Evolutionary conservation across 202 grass and related monocot species (phyloP), one percentile per base, ranked within the genome.

Genomic region (Sporobolus alterniflorus): DNA sequence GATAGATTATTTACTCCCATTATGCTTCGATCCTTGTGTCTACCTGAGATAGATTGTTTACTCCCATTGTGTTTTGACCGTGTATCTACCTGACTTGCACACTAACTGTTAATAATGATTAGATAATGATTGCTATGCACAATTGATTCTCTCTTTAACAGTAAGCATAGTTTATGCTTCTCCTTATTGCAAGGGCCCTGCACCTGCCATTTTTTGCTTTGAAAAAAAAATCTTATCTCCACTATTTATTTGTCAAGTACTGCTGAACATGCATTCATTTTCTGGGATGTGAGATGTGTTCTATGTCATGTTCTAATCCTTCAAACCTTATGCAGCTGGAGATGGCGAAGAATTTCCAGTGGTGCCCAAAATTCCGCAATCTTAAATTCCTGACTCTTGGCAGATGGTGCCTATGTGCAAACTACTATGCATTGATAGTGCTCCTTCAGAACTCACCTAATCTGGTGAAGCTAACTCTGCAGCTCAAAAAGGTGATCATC

Each of bases 381-480:
- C 63, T 87, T 62, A 69, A 8, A 20, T 25, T 5, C 31, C 39
- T 81, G 62, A 81, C 30, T 1, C 40, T 81, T 30, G 30, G 33
- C 21, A 1, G 7, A 0, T 75, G 62, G 40, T 86, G 70, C 47
- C 7, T 87, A 41, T 6, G 14, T 42, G 30, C 1, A 17, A 18
- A 62, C 5, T 69, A 75, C 18, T 51, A 69, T 69, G 40, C 41
- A 24, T 48, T 81, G 51, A 69, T 50, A 75, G 63, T 81, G 30
- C 69, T 81, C 63, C 78, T 82, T 76, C 71, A 62, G 63, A 87
- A 81, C 31, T 82, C 85, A 62, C 77, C 63, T 31, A 75, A n/a
- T 43, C 77, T 81, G 63, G 16, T 20, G 63, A 25, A 50, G 52
- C 77, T 69, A 20, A 82, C 10, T 76, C 63, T 87, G 52, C 1